Evolutionary conservation across 306 rosid species (phyloP), one percentile per base, ranked within the genome.

Genomic region (Dalbergia oliveri): DNA sequence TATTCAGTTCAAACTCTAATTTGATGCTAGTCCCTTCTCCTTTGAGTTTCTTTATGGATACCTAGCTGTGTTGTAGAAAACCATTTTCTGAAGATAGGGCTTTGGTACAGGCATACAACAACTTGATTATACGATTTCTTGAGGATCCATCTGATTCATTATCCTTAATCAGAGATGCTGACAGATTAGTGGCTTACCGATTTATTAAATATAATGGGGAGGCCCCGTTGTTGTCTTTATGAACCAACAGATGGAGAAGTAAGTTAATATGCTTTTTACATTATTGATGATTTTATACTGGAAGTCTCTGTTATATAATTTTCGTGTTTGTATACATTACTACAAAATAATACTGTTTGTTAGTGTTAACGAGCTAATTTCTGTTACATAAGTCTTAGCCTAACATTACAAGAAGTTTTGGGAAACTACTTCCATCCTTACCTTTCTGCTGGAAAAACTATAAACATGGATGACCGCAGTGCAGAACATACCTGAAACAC

Each of bases 151-250:
- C 90, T 69, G 98, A 93, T 86, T 88, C 88, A 33, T 83, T 95
- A 77, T 95, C 99, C 65, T 90, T 95, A 79, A 95, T 95, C 85
- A 93, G 99, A 93, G 98, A 95, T 75, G 94, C 83, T 68, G 99
- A 95, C 91, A 89, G 84, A 76, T 85, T 95, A 62, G 97, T 95
- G 80, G 97, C 97, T 73, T 93, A 91, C 81, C 93, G 91, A 79
- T 88, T 87, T 70, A 66, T 47, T 62, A 93, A 90, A 84, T 88
- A 77, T 76, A 70, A 49, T 54, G 87, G 66, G 68, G 86, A 87
- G 21, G 57, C 45, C 60, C 96, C 93, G 45, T 83, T 87, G 90
- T 86, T 43, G 89, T 91, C 78, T 91, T 90, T 86, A 89, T 86
- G 88, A 91, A 95, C 88, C 99, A 91, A 79, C 89, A 62, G 74